Evolutionary conservation across 1,284 basidiomycete species (phyloP).

Genomic region (Ceratobasidium sp.): DNA sequence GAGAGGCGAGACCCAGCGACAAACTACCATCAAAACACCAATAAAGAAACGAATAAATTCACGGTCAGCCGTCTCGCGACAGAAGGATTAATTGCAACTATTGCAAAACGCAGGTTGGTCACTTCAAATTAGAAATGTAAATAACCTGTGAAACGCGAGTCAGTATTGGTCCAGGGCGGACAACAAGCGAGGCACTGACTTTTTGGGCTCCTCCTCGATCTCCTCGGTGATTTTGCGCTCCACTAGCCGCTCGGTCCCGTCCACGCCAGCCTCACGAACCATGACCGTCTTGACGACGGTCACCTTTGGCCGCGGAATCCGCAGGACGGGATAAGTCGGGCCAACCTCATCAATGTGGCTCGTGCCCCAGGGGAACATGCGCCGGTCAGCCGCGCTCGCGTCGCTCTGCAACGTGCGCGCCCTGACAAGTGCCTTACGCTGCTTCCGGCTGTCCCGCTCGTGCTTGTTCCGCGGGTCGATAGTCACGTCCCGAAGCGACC

Average conservation of each 20-base stretch:
- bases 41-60: slow-evolving; percentile 42
- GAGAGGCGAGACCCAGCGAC: slow-evolving; percentile 5
- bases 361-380: slow-evolving; percentile 24
- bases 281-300: slow-evolving; percentile 36
- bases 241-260: slow-evolving; percentile 23
- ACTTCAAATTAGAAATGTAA: slow-evolving; percentile 33
- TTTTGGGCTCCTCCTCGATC: slow-evolving; percentile 40
- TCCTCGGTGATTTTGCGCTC: slow-evolving; percentile 34
- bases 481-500: slow-evolving; percentile 15
- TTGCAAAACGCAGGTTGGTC: neutral
- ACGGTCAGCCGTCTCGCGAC: slow-evolving; percentile 19
- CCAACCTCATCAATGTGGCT: slow-evolving; percentile 25
- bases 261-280: slow-evolving; percentile 9
- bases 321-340: slow-evolving; percentile 37
- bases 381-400: slow-evolving; percentile 6
- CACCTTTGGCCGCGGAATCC: slow-evolving; percentile 30
- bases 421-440: slow-evolving; percentile 19
- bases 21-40: slow-evolving; percentile 19
- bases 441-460: slow-evolving; percentile 22
- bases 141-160: slow-evolving; percentile 21
- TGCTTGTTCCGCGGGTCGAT: slow-evolving; percentile 17
- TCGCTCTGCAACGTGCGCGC: neutral
- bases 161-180: neutral
- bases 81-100: slow-evolving; percentile 38
- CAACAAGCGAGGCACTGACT: slow-evolving; percentile 10